These are phyloP conservation scores for Spathaspora sp. DNA, from an alignment of 1,139 yeast species.

Conservation along the genomic window DNA sequence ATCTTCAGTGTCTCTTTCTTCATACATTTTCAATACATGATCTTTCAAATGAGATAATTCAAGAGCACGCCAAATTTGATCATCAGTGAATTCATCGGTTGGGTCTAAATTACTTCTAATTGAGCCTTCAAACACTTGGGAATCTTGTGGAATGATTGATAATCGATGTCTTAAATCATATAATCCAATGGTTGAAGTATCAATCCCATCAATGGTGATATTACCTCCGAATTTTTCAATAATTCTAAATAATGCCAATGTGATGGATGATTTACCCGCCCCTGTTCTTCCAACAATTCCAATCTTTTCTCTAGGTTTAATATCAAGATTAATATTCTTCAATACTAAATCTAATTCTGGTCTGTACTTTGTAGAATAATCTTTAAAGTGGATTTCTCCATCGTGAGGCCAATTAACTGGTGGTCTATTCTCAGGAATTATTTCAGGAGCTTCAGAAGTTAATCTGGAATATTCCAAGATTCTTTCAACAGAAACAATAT, in stretches of 20 bases:
- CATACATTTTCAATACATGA: constrained; percentile 65
- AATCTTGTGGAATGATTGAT: constrained; percentile 95
- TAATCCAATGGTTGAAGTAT: constrained; percentile 73
- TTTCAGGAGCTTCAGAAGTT: constrained; percentile 77
- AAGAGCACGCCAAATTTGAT: constrained; percentile 81
- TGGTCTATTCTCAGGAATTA: constrained; percentile 72
- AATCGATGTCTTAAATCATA: constrained; percentile 80
- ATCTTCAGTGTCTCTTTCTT: constrained; percentile 27
- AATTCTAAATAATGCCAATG: constrained; percentile 84
- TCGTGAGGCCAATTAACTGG: constrained; percentile 69
- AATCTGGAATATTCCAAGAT: constrained; percentile 80
- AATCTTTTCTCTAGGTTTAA: constrained; percentile 78
- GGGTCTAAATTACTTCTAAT: constrained; percentile 90
- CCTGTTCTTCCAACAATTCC: constrained; percentile 98
- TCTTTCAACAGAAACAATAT: constrained; percentile 95
- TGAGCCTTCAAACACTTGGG: constrained; percentile 93
- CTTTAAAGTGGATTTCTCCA: constrained; percentile 69
- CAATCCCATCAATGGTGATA: constrained; percentile 70
- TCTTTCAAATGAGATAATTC: constrained; percentile 81
- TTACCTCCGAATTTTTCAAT: constrained; percentile 77
- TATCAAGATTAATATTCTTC: constrained; percentile 63
- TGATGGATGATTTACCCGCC: constrained; percentile 92
- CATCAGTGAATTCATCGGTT: constrained; percentile 63
- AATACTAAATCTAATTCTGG: constrained; percentile 80
- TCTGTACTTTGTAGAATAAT: constrained; percentile 84